A percentile compares a stretch with the other conserved stretches of the same genome.
phyloP scores from a whole-genome alignment of 345 rosid species.

The Hibiscus trionum region DNA sequence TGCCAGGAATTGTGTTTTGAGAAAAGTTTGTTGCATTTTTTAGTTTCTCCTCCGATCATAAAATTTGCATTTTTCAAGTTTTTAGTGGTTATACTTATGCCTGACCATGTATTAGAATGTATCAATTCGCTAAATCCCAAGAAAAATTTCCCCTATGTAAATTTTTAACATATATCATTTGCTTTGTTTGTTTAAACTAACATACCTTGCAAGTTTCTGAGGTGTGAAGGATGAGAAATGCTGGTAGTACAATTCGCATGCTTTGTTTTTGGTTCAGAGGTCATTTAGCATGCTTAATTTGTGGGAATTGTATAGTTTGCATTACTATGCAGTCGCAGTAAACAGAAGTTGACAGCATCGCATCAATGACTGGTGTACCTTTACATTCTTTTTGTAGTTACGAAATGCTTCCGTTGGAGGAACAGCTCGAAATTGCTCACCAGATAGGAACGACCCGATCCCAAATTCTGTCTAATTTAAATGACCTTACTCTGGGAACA shows the following conservation, averaged over 20 bases:
- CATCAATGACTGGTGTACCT: not conserved
- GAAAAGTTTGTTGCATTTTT: too few species aligned
- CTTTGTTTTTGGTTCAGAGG: too few species aligned
- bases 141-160: not conserved
- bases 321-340: not conserved
- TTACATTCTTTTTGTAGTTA: slow-evolving; percentile 44
- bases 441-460: slow-evolving; percentile 85
- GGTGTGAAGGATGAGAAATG: not conserved
- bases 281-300: not conserved
- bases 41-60: not conserved
- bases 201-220: not conserved
- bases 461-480: slow-evolving; percentile 68
- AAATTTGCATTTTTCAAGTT: slow-evolving; percentile 1
- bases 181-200: not conserved
- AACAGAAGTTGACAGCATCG: not conserved
- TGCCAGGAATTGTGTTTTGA: not conserved
- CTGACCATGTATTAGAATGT: not conserved
- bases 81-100: not conserved
- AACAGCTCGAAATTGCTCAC: slow-evolving; percentile 74
- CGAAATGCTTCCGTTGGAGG: slow-evolving; percentile 85
- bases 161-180: not conserved
- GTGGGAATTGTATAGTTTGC: not conserved
- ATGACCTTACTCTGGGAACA: slow-evolving; percentile 74
- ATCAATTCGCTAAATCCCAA: not conserved
- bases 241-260: not conserved